A percentile compares a stretch with the other conserved stretches of the same genome.
Evolutionary conservation across 441 rosid species (phyloP).

Genomic region (Pelargonium cotyledonis): DNA sequence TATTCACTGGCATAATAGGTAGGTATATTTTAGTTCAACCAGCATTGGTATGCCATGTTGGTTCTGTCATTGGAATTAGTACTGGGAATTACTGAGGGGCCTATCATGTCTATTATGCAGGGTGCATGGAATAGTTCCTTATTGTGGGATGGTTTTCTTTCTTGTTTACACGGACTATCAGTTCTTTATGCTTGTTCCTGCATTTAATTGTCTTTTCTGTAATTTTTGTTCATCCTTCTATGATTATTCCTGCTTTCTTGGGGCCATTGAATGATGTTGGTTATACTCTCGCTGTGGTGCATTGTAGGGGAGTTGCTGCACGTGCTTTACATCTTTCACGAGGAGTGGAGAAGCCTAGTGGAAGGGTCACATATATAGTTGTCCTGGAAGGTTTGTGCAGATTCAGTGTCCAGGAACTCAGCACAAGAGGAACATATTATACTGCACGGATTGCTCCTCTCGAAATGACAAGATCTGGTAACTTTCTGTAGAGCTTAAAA

Average conservation of each 20-base stretch:
- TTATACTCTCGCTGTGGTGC: constrained; percentile 1
- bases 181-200: too few species aligned
- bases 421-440: constrained; percentile 81
- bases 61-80: not conserved
- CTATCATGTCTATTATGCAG: not conserved
- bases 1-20: constrained; percentile 88
- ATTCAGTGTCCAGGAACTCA: constrained; percentile 86
- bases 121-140: not conserved
- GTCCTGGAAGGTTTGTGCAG: constrained; percentile 97
- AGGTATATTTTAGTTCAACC: constrained; percentile 1
- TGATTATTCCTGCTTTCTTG: not conserved
- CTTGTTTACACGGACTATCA: not conserved
- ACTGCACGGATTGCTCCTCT: constrained; percentile 79
- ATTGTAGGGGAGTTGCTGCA: constrained; percentile 87
- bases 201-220: too few species aligned
- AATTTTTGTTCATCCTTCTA: not conserved
- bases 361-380: constrained; percentile 93
- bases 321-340: constrained; percentile 95
- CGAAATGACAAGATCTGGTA: constrained; percentile 85
- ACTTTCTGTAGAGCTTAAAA: constrained; percentile 15
- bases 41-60: constrained; percentile 1
- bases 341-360: constrained; percentile 99
- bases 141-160: not conserved
- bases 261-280: not conserved
- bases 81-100: not conserved